Evolutionary conservation across 495 filamentous ascomycete species (phyloP).

Genomic region (Apodospora peruviana): DNA sequence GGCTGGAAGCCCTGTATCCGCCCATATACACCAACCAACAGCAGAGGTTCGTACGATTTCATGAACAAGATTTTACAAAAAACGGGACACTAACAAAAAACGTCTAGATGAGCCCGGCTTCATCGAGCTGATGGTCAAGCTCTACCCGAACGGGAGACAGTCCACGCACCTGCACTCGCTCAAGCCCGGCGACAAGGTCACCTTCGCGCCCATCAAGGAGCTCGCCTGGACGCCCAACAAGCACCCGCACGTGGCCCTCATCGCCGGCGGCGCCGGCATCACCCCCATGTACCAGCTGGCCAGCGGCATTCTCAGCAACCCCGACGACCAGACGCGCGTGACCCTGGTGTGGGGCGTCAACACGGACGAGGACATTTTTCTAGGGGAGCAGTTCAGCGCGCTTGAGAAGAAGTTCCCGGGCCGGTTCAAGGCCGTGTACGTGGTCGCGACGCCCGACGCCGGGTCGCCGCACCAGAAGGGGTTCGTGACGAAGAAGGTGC

Average conservation of each 20-base stretch:
- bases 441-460: slow-evolving; percentile 45
- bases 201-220: slow-evolving; percentile 46
- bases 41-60: slow-evolving; percentile 34
- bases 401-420: slow-evolving; percentile 49
- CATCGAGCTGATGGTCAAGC: slow-evolving; percentile 57
- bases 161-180: slow-evolving; percentile 58
- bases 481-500: slow-evolving; percentile 49
- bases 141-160: slow-evolving; percentile 58
- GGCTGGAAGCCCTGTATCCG: slow-evolving; percentile 48
- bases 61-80: neutral
- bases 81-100: slow-evolving; percentile 1
- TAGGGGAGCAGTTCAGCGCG: slow-evolving; percentile 48
- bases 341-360: slow-evolving; percentile 63
- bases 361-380: slow-evolving; percentile 55
- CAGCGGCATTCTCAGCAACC: slow-evolving; percentile 56
- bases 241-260: slow-evolving; percentile 48
- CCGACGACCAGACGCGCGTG: slow-evolving; percentile 55
- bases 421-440: slow-evolving; percentile 55
- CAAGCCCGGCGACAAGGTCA: slow-evolving; percentile 52
- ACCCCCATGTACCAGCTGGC: slow-evolving; percentile 59
- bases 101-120: slow-evolving; percentile 44
- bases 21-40: slow-evolving; percentile 56
- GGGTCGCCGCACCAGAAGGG: slow-evolving; percentile 45
- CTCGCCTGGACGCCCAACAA: slow-evolving; percentile 53
- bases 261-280: slow-evolving; percentile 61